These are phyloP conservation scores for Fusarium verrucosum DNA, from an alignment of 2,329 filamentous ascomycete species.

Conservation along the genomic window DNA sequence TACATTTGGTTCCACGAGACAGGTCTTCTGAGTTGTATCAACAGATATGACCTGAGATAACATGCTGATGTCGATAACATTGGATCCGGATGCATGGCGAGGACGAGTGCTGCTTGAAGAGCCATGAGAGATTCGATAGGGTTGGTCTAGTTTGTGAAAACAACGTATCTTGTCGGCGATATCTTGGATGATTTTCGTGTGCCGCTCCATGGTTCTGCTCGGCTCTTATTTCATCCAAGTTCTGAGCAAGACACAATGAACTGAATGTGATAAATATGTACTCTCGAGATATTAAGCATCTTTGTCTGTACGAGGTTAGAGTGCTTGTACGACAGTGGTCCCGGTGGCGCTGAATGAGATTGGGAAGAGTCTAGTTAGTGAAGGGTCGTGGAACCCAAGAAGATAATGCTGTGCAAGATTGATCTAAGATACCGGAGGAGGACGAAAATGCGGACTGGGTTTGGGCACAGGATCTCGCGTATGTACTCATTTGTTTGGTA, in stretches of 20 bases:
- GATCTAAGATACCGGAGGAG: neutral
- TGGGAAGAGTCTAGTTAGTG: fast-evolving
- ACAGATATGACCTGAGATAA: conserved; percentile 30
- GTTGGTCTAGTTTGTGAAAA: conserved; percentile 56
- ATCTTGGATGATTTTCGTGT: conserved; percentile 54
- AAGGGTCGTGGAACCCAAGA: neutral
- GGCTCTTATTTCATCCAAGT: fast-evolving
- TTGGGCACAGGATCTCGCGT: neutral
- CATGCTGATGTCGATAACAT: conserved; percentile 36
- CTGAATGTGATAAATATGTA: neutral
- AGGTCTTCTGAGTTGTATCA: neutral
- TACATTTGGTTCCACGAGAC: conserved; percentile 73
- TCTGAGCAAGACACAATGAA: too few relatives aligned
- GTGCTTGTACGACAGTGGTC: neutral
- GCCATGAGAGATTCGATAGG: conserved; percentile 77
- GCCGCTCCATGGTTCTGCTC: conserved; percentile 54
- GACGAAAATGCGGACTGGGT: neutral
- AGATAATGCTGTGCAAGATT: neutral
- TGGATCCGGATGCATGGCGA: conserved; percentile 44
- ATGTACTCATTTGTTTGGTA: fast-evolving
- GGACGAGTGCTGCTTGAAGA: conserved; percentile 76
- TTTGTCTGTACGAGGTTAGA: fast-evolving
- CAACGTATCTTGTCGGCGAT: conserved; percentile 55
- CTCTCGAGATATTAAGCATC: fast-evolving
- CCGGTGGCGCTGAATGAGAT: too few relatives aligned